Conservation (phyloP, 495 filamentous ascomycete genomes). For the Neurospora hispaniola region DNA sequence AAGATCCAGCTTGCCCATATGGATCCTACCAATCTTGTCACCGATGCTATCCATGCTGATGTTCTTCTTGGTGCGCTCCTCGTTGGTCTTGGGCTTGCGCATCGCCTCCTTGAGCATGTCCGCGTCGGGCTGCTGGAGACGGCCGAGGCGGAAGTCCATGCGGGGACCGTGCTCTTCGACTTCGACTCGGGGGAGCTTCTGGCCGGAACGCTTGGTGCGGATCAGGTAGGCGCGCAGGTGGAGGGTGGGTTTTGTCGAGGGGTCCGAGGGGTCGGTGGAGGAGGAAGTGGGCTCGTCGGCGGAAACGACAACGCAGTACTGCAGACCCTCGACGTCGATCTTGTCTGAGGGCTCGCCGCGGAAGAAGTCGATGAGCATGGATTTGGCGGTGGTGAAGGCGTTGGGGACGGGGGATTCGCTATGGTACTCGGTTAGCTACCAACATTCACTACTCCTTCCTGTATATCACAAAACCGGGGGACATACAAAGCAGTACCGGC, state of each 20-base stretch:
- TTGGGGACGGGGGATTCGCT: constrained; percentile 60
- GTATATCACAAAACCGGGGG: not conserved
- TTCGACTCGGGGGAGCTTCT: constrained; percentile 81
- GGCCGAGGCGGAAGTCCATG: constrained; percentile 84
- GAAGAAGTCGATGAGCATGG: constrained; percentile 83
- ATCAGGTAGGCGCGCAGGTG: constrained; percentile 80
- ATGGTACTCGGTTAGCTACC: not conserved
- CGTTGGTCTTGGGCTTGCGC: constrained; percentile 64
- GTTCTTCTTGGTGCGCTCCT: constrained; percentile 90
- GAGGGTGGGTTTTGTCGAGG: constrained; percentile 53
- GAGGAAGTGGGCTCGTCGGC: constrained; percentile 53
- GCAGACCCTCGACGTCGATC: constrained; percentile 88
- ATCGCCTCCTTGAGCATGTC: constrained; percentile 79
- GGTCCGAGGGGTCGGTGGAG: constrained; percentile 26
- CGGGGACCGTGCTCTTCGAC: constrained; percentile 91
- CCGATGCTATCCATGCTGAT: constrained; percentile 81
- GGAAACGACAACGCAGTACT: constrained; percentile 73
- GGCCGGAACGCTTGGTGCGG: constrained; percentile 72
- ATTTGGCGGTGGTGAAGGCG: constrained; percentile 74
- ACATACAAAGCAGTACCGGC: constrained; percentile 60
- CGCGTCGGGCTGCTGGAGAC: constrained; percentile 64
- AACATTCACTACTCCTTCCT: too few relatives aligned
- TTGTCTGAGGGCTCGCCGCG: constrained; percentile 54
- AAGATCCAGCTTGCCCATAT: constrained; percentile 86
- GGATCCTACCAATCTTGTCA: constrained; percentile 91